These are phyloP conservation scores for Mercurialis annua DNA, from an alignment of 345 rosid species.

Conservation along the genomic window DNA sequence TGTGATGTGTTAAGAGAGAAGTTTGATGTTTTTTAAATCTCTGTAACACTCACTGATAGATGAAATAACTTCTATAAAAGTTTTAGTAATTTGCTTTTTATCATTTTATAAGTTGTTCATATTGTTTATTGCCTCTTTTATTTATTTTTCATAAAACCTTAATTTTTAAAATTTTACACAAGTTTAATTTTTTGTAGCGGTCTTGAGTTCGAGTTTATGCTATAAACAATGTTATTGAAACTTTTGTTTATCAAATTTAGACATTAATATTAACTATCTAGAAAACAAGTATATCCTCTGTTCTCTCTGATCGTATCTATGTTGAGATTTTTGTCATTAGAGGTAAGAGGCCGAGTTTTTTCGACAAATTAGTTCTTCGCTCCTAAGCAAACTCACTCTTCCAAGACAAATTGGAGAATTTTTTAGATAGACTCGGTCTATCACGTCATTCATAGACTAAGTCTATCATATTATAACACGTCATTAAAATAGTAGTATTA, in stretches of 20 bases:
- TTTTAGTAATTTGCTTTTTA: slow-evolving; percentile 6
- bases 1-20: slow-evolving; percentile 16
- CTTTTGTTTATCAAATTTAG: background rate
- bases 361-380: background rate
- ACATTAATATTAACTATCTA: background rate
- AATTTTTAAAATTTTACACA: no score
- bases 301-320: background rate
- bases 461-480: no score
- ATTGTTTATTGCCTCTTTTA: background rate
- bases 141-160: no score
- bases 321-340: background rate
- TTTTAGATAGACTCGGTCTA: no score
- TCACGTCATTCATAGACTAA: no score
- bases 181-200: no score
- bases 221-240: background rate
- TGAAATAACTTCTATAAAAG: slow-evolving; percentile 15
- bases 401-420: background rate
- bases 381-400: background rate
- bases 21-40: slow-evolving; percentile 19
- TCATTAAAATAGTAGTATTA: no score
- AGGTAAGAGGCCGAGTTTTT: background rate
- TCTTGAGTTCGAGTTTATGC: no score
- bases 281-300: background rate
- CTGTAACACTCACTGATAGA: slow-evolving; percentile 25
- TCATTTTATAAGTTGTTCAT: slow-evolving; percentile 7